These are phyloP conservation scores for Sorghum bicolor DNA, from an alignment of 176 grass and related monocot species.

Conservation along the genomic window Sorghum_bicolor_NCBIv3 NC_012873.2:6014001-6014500, in stretches of 20 bases:
- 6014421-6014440: conserved; percentile 99
- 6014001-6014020: background rate
- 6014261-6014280: conserved; percentile 82
- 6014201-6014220: conserved; percentile 84
- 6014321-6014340: conserved; percentile 87
- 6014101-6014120: conserved; percentile 30
- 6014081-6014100: conserved; percentile 17
- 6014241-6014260: conserved; percentile 99
- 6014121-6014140: conserved; percentile 29
- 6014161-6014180: conserved; percentile 26
- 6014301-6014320: conserved; percentile 84
- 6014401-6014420: conserved; percentile 91
- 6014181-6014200: conserved; percentile 45
- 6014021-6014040: conserved; percentile 18
- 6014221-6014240: conserved; percentile 79
- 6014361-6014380: conserved; percentile 97
- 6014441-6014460: conserved; percentile 93
- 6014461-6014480: conserved; percentile 73
- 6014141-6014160: conserved; percentile 41
- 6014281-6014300: conserved; percentile 70
- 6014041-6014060: conserved; percentile 11
- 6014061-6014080: conserved; percentile 15
- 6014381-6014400: conserved; percentile 72
- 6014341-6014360: conserved; percentile 92
- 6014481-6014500: conserved; percentile 77